A percentile compares a stretch with the other conserved stretches of the same genome.
Conservation (phyloP, 2,329 filamentous ascomycete genomes). For the Aspergillus aculeatinus region DNA sequence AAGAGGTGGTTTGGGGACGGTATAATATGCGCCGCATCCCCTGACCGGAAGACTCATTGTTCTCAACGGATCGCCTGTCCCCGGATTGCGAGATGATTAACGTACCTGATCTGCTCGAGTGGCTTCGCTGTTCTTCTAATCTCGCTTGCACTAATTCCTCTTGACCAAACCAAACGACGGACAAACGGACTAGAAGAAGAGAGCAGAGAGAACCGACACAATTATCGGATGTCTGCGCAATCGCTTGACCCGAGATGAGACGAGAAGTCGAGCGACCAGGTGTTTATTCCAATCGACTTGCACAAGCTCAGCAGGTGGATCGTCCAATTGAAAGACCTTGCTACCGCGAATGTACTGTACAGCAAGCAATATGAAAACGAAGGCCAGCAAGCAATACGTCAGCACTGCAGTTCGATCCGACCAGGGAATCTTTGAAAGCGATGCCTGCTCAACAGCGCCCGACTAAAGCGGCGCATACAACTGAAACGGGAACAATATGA, state of each 20-base stretch:
- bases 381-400: background rate
- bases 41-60: background rate
- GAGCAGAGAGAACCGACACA: background rate
- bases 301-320: constrained; percentile 34
- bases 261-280: constrained; percentile 6
- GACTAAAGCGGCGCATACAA: constrained; percentile 36
- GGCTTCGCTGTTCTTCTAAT: constrained; percentile 1
- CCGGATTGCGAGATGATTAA: background rate
- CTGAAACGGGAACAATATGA: constrained; percentile 23
- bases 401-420: constrained; percentile 6
- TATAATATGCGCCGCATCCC: background rate
- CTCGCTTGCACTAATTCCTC: background rate
- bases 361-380: constrained; percentile 4
- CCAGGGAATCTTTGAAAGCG: constrained; percentile 16
- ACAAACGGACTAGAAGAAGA: background rate
- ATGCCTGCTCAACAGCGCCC: constrained; percentile 39
- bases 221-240: background rate
- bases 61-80: background rate
- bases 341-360: constrained; percentile 22
- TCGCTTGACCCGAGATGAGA: background rate
- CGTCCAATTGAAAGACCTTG: constrained; percentile 19
- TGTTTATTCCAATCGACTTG: constrained; percentile 18
- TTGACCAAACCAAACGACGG: background rate
- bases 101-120: background rate
- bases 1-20: background rate